These are phyloP conservation scores for Orbilia brochopaga DNA, from an alignment of 2,329 filamentous ascomycete genomes.

Conservation along the genomic window DNA sequence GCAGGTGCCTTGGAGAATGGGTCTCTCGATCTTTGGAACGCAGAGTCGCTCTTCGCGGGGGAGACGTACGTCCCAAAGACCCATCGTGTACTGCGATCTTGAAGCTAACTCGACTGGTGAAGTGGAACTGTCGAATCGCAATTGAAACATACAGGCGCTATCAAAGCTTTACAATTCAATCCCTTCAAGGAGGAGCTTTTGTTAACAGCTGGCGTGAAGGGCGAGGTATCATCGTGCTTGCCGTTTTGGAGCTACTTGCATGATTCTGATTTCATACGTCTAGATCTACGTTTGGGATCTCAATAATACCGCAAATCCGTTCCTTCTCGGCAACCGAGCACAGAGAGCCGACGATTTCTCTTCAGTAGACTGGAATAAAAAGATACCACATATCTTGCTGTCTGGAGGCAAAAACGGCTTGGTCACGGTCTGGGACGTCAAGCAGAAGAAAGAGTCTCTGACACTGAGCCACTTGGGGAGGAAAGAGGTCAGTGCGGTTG, in stretches of 20 bases:
- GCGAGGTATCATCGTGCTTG: conserved; percentile 65
- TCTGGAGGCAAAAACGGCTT: conserved; percentile 93
- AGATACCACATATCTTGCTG: conserved; percentile 93
- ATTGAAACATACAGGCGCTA: conserved; percentile 86
- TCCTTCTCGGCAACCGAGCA: conserved; percentile 83
- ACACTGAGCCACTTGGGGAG: conserved; percentile 87
- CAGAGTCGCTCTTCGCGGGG: conserved; percentile 68
- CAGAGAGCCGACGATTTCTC: conserved; percentile 86
- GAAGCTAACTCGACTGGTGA: conserved; percentile 53
- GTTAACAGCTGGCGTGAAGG: conserved; percentile 90
- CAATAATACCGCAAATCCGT: conserved; percentile 85
- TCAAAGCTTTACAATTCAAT: conserved; percentile 97
- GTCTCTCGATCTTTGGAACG: conserved; percentile 91
- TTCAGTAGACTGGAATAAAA: conserved; percentile 97
- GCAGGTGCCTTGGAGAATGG: conserved; percentile 95
- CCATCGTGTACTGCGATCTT: not conserved
- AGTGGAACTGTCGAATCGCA: conserved; percentile 61
- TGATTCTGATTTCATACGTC: conserved; percentile 11
- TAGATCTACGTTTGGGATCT: conserved; percentile 89
- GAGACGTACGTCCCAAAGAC: conserved; percentile 60
- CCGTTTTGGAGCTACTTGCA: not conserved
- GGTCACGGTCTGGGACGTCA: conserved; percentile 97
- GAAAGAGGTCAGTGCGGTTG: conserved; percentile 92
- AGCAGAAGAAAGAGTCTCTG: conserved; percentile 95
- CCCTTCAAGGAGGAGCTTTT: conserved; percentile 87